phyloP scores from a whole-genome alignment of 305 asterid genomes.

The Rubia peregrina region DNA sequence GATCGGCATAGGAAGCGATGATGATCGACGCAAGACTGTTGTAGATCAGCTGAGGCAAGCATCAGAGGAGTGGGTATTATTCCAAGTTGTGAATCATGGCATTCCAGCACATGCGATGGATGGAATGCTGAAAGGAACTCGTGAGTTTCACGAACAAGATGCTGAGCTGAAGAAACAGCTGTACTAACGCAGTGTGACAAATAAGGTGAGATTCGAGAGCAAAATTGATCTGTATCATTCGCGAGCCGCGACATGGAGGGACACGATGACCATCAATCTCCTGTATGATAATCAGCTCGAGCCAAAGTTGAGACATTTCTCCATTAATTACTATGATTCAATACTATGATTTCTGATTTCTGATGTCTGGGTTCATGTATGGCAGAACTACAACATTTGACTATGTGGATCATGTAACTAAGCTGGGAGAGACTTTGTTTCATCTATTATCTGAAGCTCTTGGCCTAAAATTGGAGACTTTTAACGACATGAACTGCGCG shows the following conservation, averaged over 20 bases:
- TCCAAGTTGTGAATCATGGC: constrained; percentile 25
- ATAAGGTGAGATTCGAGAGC: constrained; percentile 20
- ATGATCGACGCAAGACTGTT: constrained; percentile 18
- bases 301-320: background rate
- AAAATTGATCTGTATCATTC: constrained; percentile 18
- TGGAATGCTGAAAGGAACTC: constrained; percentile 17
- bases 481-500: constrained; percentile 17
- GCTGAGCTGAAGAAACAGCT: constrained; percentile 20
- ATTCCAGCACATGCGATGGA: constrained; percentile 20
- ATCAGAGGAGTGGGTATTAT: constrained; percentile 41
- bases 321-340: background rate
- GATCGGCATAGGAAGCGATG: constrained; percentile 5
- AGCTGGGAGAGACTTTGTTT: constrained; percentile 20
- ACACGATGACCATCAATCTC: constrained; percentile 17
- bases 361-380: background rate
- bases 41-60: constrained; percentile 32
- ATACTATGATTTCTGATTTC: background rate
- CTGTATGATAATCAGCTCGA: background rate
- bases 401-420: constrained; percentile 13
- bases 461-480: constrained; percentile 16
- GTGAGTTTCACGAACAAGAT: constrained; percentile 23
- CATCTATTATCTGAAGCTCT: constrained; percentile 19
- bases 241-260: constrained; percentile 22
- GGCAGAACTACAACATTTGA: constrained; percentile 9
- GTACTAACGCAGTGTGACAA: constrained; percentile 9